Evolutionary conservation across 2,329 filamentous ascomycete genomes (phyloP), one percentile per base, ranked within the genome.

Genomic region (Alternaria sp.): DNA sequence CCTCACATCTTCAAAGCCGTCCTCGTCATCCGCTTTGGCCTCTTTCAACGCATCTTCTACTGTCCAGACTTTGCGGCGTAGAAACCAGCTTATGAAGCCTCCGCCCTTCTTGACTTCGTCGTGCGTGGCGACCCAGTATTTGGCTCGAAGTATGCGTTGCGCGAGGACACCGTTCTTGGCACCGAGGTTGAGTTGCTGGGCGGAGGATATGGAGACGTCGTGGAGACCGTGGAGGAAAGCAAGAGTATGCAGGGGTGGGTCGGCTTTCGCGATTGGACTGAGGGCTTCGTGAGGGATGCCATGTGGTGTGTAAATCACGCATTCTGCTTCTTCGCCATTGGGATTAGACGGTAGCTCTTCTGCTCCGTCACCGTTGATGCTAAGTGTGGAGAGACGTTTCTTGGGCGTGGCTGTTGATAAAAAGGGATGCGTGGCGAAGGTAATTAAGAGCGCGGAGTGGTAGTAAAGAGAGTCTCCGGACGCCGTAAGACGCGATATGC

Each of bases 111-210:
- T 89, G 4, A 84, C 77, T 72, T 89, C 87, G 63, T 89, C 87
- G 65, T 90, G 87, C 26, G 88, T 90, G 0, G 82, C 83, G 17
- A 90, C 75, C 88, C 87, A 90, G 66, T 89, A 90, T 63, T 79
- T 83, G 0, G 86, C 84, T 2, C 80, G 77, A 29, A 85, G 73
- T 4, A 82, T 73, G 14, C 80, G 74, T 57, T 86, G 86, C 3
- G 85, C 84, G 56, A 83, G 78, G 14, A 88, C 73, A 0, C 85
- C 88, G 66, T 89, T 90, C 58, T 84, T 78, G 0, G 83, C 87
- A 2, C 88, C 88, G 14, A 89, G 81, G 61, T 90, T 90, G 33
- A 89, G 77, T 71, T 89, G 86, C 68, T 85, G 83, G 21, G 77
- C 73, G 5, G 72, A 69, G 1, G 77, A 77, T 21, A 85, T 74